Base-by-base conservation (phyloP, 805 yeast genomes). In the Starmerella gropengiesseri region DNA sequence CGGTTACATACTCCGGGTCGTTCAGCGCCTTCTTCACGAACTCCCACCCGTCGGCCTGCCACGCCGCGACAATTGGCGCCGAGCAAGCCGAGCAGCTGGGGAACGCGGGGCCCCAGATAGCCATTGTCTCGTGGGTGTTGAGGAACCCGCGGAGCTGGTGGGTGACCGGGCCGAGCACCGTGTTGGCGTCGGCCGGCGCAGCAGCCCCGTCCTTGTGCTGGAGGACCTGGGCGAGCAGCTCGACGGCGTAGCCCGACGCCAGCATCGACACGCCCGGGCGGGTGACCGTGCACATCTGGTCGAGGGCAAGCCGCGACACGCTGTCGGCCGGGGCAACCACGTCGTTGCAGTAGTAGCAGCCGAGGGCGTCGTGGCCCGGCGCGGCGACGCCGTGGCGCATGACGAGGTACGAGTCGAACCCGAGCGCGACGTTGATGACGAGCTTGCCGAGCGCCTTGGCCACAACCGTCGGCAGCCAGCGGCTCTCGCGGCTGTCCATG, bases 221-320 rank as follows among this genome's bases (percentile, higher is more conserved):
- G 30, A 84, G 54, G 0, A 83, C 48, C 1, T 91, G 74, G 0
- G 82, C 81, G 47, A 85, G 56, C 5, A 91, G 62, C 58, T 91
- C 98, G 1, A 83, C 94, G 0, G 94, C 94, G 28, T 78, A 64
- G 0, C 95, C 75, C 0, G 94, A 74, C 0, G 97, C 96, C 62
- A 85, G 64, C 54, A 81, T 64, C 0, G 99, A 95, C 1, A 81
- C 87, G 0, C 99, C 98, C 0, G 99, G 97, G 31, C 98, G 68
- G 0, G 98, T 91, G 1, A 91, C 98, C 0, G 99, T 91, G 57
- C 99, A 91, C 96, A 91, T 91, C 61, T 91, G 97, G 62, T 91
- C 99, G 44, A 91, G 65, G 0, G 96, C 82, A 40, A 94, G 69
- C 55, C 86, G 94, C 0, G 83, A 70, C n/a, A 84, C 63, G 45